Base-by-base conservation (phyloP, 495 filamentous ascomycete genomes). In the Penicillium coffeae region DNA sequence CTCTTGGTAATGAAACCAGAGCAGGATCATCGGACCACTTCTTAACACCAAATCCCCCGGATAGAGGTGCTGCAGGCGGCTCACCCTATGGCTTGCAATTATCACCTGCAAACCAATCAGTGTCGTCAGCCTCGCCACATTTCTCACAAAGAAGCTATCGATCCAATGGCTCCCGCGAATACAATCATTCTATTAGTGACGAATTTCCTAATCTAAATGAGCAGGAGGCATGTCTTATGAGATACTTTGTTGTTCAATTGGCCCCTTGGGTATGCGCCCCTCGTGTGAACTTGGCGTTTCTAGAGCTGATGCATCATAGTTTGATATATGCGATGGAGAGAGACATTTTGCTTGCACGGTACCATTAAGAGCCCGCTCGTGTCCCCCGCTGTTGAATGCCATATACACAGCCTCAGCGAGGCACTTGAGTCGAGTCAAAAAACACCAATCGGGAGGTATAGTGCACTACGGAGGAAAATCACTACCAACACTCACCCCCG, bases 321-420 rank as follows among this genome's bases (percentile, higher is more conserved):
- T 62, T 27, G 59, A 62, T 46, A 21, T 56, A 35, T 62, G 59
- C 30, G 59, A 62, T 35, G 48, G 52, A 10, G 43, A 62, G 22
- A 55, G 56, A 10, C 60, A 63, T 51, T 71, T 71, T 56, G 66
- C 56, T 16, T 51, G 50, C 14, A 59, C 55, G 3, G 64, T 71
- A 13, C 61, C 64, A 9, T 40, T 56, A 19, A 38, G 60, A 42
- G 68, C 68, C 15, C 52, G 39, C 6, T 48, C 55, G 34, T 69
- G 60, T 43, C 64, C 60, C 19, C 54, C 62, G 4, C 35, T 69
- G 16, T 48, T 66, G 12, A 62, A 65, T 41, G 66, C 68, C 3
- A 63, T 71, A 18, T 62, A 55, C 32, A 60, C 68, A 6, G 56
- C 55, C 7, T 63, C 63, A 0, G 63, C 63, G 14, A 50, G 63